Conservation (phyloP, 768 basidiomycete species). For the Asterophora lycoperdoides region DNA sequence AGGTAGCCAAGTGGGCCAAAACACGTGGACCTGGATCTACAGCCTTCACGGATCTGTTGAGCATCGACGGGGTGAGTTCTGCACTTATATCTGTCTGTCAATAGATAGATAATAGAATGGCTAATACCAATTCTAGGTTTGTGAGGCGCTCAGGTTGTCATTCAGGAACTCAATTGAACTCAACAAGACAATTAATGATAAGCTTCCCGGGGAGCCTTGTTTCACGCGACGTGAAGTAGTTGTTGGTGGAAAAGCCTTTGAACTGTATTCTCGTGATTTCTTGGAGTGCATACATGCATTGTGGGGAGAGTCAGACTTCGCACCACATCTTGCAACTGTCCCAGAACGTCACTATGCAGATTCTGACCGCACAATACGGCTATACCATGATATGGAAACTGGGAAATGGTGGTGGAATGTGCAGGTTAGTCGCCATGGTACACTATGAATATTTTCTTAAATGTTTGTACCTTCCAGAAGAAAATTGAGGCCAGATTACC, state of each 20-base stretch:
- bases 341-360: conserved; percentile 37
- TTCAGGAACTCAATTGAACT: conserved; percentile 22
- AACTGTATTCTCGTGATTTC: conserved; percentile 30
- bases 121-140: conserved; percentile 11
- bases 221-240: conserved; percentile 25
- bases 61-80: conserved; percentile 32
- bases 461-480: not conserved
- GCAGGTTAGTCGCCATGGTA: conserved; percentile 32
- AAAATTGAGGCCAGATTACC: not conserved
- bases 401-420: conserved; percentile 49
- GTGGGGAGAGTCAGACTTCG: conserved; percentile 30
- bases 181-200: conserved; percentile 25
- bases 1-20: conserved; percentile 38
- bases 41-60: conserved; percentile 34
- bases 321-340: conserved; percentile 23
- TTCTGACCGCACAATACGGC: conserved; percentile 2
- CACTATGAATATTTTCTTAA: not conserved
- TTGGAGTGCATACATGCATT: conserved; percentile 33
- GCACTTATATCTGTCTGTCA: conserved; percentile 6
- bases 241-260: conserved; percentile 24
- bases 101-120: no score
- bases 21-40: conserved; percentile 29
- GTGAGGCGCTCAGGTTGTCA: conserved; percentile 22
- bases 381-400: conserved; percentile 41
- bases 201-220: conserved; percentile 16